Base-by-base conservation (phyloP, 2,329 filamentous ascomycete species). In the Penicillium sp. region DNA sequence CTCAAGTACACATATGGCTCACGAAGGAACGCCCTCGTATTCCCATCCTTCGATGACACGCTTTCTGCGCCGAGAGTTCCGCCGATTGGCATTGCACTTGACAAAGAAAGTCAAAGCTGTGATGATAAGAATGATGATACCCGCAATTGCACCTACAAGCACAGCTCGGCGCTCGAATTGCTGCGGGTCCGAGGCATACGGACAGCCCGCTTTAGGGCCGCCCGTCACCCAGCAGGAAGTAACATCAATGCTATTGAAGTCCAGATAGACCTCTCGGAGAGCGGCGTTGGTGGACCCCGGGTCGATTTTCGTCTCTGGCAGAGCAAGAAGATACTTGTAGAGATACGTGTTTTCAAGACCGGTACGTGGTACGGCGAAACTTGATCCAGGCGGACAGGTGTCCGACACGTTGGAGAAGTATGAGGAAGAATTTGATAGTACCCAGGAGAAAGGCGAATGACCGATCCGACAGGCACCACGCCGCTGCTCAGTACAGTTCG, bases 11-110 rank as follows among this genome's bases (percentile, higher is more conserved):
- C 11, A 29, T 6, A 26, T 2, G 19, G 18, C 44, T 55, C 52
- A 78, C 4, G 75, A 78, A 16, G 85, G 85, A 47, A 89, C 84
- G 14, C 86, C 86, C 66, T 88, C 86, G 73, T 88, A 88, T 62
- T 87, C 83, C 80, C 83, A 85, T 1, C 83, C 83, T 49, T 75
- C 69, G 55, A 76, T 74, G 44, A 81, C 75, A 62, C 80, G 78
- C 63, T 77, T 78, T 26, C 76, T 74, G 43, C 78, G 76, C 58
- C 78, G 75, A 42, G 76, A 80, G 60, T 79, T 80, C 39, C 77
- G 76, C 55, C 84, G 70, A 67, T 87, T 86, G 4, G 82, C 79
- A 57, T 84, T 84, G 64, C 83, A 85, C 64, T 88, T 88, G 46
- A 84, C 80, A 59, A 87, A 84, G 11, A 86, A 67, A 0, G 83